Base-by-base conservation (phyloP, 2,329 filamentous ascomycete species). In the Trichophyton rubrum region DNA sequence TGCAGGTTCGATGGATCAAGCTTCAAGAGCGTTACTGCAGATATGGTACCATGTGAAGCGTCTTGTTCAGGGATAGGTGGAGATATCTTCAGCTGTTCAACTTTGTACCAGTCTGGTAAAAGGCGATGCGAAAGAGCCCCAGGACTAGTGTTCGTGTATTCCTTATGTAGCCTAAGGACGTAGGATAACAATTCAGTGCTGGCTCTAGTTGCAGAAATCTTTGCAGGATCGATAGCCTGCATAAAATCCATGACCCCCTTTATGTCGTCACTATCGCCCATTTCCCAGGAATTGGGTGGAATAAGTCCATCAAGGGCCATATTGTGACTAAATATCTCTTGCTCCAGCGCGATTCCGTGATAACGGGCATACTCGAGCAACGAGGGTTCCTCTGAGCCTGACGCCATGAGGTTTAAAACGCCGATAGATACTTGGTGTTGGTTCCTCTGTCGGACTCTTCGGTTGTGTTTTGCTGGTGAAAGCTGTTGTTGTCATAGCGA, bases 51-150 rank as follows among this genome's bases (percentile, higher is more conserved):
- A 24, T 74, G 64, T 40, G 78, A 74, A 62, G 76, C 69, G 63
- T 80, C 77, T 2, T 70, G 72, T 2, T n/a, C 59, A 5, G 82
- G 68, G 0, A 82, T 58, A 2, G 81, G 79, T 40, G 74, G 60
- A 59, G 81, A 78, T 15, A 61, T 61, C 66, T 24, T 67, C 59
- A 40, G 11, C 20, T 22, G 35, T 3, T 40, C 24, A 62, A 49
- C 5, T 62, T 58, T 22, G 63, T 60, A 17, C n/a, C 35, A 4
- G 33, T 57, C 11, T 11, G 55, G 55, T 38, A 38, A 38, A 38
- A 38, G 9, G 3, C 3, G 9, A 4, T 38, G 33, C 1, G 33
- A 38, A 22, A 43, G 17, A 11, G 15, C 56, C 49, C 56, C 1
- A n/a, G 40, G 24, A 49, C 13, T 38, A 38, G 55, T 33, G 58